Evolutionary conservation across 176 grass and related monocot genomes (phyloP), one percentile per base, ranked within the genome.

Genomic region (Juncus effusus): DNA sequence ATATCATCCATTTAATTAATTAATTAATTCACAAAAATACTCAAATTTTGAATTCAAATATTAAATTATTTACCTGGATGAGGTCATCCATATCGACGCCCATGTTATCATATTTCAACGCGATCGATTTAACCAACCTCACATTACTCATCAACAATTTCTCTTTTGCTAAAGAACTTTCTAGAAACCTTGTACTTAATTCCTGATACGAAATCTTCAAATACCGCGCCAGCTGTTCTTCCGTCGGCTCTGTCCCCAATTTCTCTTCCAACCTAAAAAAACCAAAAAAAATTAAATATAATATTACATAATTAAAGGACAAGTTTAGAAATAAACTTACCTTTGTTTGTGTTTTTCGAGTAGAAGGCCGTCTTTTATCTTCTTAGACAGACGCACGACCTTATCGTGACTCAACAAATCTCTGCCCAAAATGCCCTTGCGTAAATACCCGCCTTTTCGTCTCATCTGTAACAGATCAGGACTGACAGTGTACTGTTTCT

Each of bases 71-170:
- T 77, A 93, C 94, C 83, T 99, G 94, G 75, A 99, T 90, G 60
- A 99, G 94, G 69, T 99, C 94, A 12, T 81, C 69, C 85, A 99
- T 76, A 36, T 93, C 94, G 11, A 78, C 89, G 3, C 89, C 94
- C 13, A 99, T 69, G 54, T 93, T 93, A 51, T 99, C 89, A 71
- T 93, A 99, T 69, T 90, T 99, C 63, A 86, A 88, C 2, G 94
- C 94, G 82, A 99, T 88, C 69, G 94, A 99, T 68, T 93, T 99
- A 44, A 99, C 94, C 72, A 99, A 62, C 62, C 89, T 85, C n/a
- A 93, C 56, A 82, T 99, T 99, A 72, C 88, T 89, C 78, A 93
- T 99, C 10, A 85, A 79, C 58, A 99, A 76, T 79, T 90, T 89
- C 76, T 99, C 88, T 61, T 81, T 82, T 39, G 94, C 94, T 3